A percentile compares a stretch with the other conserved stretches of the same genome.
Conservation (phyloP, 495 filamentous ascomycete species). For the Melanomma pulvis-pyrius region DNA sequence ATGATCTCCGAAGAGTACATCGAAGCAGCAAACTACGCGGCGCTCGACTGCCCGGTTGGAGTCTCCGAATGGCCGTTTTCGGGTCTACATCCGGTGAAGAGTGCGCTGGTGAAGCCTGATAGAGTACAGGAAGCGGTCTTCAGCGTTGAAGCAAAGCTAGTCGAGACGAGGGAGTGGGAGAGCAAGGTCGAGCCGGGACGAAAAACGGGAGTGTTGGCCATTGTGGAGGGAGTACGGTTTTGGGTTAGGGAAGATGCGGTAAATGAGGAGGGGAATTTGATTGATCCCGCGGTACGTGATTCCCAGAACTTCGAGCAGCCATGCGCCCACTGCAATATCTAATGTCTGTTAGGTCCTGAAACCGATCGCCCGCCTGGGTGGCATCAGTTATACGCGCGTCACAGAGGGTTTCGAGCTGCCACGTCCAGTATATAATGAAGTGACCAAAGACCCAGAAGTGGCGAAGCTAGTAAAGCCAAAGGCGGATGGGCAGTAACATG, state of each 20-base stretch:
- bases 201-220: slow-evolving; percentile 70
- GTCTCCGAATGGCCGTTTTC: slow-evolving; percentile 78
- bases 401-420: slow-evolving; percentile 76
- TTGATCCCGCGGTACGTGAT: slow-evolving; percentile 61
- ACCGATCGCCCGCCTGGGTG: slow-evolving; percentile 79
- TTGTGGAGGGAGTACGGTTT: slow-evolving; percentile 85
- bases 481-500: slow-evolving; percentile 17
- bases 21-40: slow-evolving; percentile 82
- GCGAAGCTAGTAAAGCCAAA: slow-evolving; percentile 47
- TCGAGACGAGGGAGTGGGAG: slow-evolving; percentile 75
- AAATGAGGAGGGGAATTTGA: slow-evolving; percentile 69
- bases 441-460: slow-evolving; percentile 49
- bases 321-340: neutral
- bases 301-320: neutral
- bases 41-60: slow-evolving; percentile 78
- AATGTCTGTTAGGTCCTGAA: slow-evolving; percentile 51
- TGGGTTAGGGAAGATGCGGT: slow-evolving; percentile 90
- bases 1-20: slow-evolving; percentile 82
- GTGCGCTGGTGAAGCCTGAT: slow-evolving; percentile 66
- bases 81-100: slow-evolving; percentile 73
- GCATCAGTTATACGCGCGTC: slow-evolving; percentile 76
- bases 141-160: slow-evolving; percentile 75
- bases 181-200: slow-evolving; percentile 67
- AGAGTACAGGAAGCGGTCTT: slow-evolving; percentile 82
- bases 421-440: slow-evolving; percentile 66